Conservation (phyloP, 78 protist genomes). For the Neovahlkampfia damariscottae region DNA sequence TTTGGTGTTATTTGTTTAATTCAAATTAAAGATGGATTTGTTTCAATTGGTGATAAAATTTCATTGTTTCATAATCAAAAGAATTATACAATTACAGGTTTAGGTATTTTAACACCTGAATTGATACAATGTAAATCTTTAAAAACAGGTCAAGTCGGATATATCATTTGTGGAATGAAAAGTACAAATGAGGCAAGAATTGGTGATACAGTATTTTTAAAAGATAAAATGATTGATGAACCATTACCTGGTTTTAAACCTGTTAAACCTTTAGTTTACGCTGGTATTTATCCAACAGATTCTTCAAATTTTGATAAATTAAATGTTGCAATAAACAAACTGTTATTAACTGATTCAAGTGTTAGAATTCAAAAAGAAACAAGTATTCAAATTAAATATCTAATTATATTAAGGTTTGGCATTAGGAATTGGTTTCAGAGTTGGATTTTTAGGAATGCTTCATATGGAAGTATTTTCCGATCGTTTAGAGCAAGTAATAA, state of each 20-base stretch:
- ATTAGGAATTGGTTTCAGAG: conserved; percentile 77
- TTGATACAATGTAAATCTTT: conserved; percentile 32
- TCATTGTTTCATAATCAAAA: not conserved
- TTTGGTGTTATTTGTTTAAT: conserved; percentile 66
- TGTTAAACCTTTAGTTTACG: conserved; percentile 8
- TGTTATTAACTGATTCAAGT: conserved; percentile 53
- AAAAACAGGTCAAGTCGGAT: conserved; percentile 79
- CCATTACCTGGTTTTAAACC: conserved; percentile 6
- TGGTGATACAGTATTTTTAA: conserved; percentile 63
- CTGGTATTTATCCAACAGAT: conserved; percentile 14
- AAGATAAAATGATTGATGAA: not conserved
- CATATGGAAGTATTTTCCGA: conserved; percentile 80
- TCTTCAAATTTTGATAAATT: not conserved
- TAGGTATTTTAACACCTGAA: conserved; percentile 72
- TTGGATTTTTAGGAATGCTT: conserved; percentile 85
- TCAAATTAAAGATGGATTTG: conserved; percentile 41
- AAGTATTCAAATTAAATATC: no score
- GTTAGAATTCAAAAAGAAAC: conserved; percentile 33
- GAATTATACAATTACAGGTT: conserved; percentile 49
- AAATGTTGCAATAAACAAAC: conserved; percentile 33
- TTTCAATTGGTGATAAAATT: conserved; percentile 24
- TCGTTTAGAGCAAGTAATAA: conserved; percentile 65
- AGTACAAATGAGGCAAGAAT: conserved; percentile 51
- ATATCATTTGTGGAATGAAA: conserved; percentile 47
- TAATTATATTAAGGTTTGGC: no score